phyloP scores from a whole-genome alignment of 2,329 filamentous ascomycete genomes.

The Nannizziopsis barbatae region DNA sequence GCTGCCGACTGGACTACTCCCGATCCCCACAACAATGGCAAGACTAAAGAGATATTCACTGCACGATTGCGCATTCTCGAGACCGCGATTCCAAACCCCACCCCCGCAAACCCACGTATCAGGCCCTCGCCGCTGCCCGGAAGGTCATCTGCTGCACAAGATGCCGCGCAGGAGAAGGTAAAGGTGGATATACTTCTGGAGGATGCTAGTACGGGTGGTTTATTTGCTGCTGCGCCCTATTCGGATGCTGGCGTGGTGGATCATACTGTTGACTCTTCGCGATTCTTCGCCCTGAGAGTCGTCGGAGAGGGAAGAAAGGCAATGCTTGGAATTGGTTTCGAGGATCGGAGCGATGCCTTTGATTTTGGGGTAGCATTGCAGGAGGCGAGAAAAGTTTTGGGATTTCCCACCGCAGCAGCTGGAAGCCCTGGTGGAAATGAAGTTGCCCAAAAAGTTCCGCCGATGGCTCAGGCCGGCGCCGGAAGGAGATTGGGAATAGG shows the following conservation, averaged over 20 bases:
- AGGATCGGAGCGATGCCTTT: conserved; percentile 75
- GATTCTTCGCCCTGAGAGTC: conserved; percentile 77
- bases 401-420: conserved; percentile 30
- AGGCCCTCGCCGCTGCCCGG: conserved; percentile 14
- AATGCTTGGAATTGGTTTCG: conserved; percentile 72
- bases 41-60: conserved; percentile 69
- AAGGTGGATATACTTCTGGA: conserved; percentile 70
- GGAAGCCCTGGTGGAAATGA: conserved; percentile 33
- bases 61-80: conserved; percentile 69
- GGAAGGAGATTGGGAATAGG: conserved; percentile 6
- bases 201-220: conserved; percentile 57
- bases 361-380: conserved; percentile 73
- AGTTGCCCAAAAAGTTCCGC: neutral
- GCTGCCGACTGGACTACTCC: conserved; percentile 63
- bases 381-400: conserved; percentile 61
- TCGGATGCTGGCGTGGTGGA: conserved; percentile 55
- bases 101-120: no score
- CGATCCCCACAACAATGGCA: conserved; percentile 44
- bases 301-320: conserved; percentile 69
- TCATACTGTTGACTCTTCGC: conserved; percentile 63
- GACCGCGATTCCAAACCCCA: conserved; percentile 45
- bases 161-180: conserved; percentile 42
- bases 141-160: conserved; percentile 19
- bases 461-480: neutral
- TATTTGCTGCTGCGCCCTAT: conserved; percentile 80